A percentile compares a stretch with the other conserved stretches of the same genome.
Evolutionary conservation across 495 filamentous ascomycete species (phyloP).

Genomic region (Penicillium odoratum): DNA sequence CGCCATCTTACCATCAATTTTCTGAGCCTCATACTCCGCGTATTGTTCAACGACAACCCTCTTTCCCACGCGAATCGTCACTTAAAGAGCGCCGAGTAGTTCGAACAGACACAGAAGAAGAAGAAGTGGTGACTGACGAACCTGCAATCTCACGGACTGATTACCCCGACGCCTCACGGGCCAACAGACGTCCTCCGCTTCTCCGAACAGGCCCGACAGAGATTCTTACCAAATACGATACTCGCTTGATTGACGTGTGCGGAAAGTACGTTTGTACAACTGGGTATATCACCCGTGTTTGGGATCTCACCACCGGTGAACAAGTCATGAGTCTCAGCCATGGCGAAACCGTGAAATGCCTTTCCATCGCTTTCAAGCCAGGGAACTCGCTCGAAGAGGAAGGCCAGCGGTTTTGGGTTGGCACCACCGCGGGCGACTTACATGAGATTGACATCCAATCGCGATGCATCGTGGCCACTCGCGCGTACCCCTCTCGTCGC

Average conservation of each 20-base stretch:
- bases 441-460: constrained; percentile 79
- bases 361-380: constrained; percentile 84
- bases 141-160: constrained; percentile 43
- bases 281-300: constrained; percentile 79
- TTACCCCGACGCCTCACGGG: constrained; percentile 81
- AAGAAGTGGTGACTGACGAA: constrained; percentile 36
- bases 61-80: constrained; percentile 32
- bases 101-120: constrained; percentile 31
- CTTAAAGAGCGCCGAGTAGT: constrained; percentile 24
- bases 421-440: constrained; percentile 81
- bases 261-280: constrained; percentile 85
- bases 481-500: constrained; percentile 72
- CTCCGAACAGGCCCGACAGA: constrained; percentile 67
- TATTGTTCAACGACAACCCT: constrained; percentile 30
- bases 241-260: constrained; percentile 79
- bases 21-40: constrained; percentile 10
- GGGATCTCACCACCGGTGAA: constrained; percentile 81
- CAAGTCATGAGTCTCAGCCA: constrained; percentile 77
- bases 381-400: constrained; percentile 71
- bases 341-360: constrained; percentile 72
- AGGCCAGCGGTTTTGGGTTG: constrained; percentile 84
- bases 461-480: constrained; percentile 64
- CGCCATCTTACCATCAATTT: constrained; percentile 12
- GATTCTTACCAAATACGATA: constrained; percentile 82
- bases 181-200: constrained; percentile 80